These are phyloP conservation scores for Sporothrix phasma DNA, from an alignment of 2,329 filamentous ascomycete genomes.

Conservation along the genomic window DNA sequence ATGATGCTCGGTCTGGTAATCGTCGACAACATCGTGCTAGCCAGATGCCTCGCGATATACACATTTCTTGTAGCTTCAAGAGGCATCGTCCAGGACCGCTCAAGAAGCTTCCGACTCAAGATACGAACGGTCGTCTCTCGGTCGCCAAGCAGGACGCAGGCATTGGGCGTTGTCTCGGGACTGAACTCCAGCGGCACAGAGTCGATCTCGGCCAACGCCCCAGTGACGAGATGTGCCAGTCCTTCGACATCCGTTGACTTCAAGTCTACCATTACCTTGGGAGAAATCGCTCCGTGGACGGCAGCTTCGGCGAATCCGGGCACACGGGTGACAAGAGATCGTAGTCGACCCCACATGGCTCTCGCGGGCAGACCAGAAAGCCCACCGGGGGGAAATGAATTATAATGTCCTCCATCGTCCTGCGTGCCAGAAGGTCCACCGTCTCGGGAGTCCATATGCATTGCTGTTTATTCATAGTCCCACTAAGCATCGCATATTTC, in stretches of 20 bases:
- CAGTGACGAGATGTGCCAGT: neutral
- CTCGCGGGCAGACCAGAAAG: constrained; percentile 12
- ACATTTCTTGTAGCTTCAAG: neutral
- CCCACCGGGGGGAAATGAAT: neutral
- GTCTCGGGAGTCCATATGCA: neutral
- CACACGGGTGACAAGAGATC: neutral
- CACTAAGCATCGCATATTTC: neutral
- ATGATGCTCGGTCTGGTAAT: neutral
- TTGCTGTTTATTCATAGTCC: neutral
- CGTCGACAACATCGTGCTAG: neutral
- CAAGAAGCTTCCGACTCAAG: constrained; percentile 2
- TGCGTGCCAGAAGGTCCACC: neutral
- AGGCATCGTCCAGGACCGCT: neutral
- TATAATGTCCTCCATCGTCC: constrained; percentile 1
- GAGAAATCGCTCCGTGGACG: constrained; percentile 22
- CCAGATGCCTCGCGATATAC: neutral
- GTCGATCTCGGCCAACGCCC: neutral
- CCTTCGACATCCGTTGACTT: neutral
- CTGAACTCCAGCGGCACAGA: neutral
- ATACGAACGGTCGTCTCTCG: neutral
- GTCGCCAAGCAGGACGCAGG: neutral
- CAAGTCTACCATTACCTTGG: constrained; percentile 14
- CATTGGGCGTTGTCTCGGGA: neutral
- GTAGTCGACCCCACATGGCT: constrained; percentile 26
- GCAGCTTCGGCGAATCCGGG: constrained; percentile 26